phyloP scores from a whole-genome alignment of 176 grass and related monocot genomes.

The Thinopyrum elongatum region DNA sequence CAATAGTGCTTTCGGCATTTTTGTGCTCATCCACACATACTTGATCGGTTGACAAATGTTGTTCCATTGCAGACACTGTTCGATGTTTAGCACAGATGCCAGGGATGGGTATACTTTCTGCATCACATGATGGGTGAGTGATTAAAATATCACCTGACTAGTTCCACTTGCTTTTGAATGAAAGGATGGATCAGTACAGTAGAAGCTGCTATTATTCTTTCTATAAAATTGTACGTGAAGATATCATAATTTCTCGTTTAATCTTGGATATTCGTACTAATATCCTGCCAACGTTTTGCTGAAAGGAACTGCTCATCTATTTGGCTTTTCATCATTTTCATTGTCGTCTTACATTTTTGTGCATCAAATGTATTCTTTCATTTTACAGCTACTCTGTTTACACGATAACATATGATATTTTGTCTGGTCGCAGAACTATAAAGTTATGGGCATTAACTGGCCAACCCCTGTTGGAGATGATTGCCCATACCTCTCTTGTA shows the following conservation, averaged over 20 bases:
- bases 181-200: not conserved
- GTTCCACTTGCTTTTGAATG: not conserved
- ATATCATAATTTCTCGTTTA: constrained; percentile 8
- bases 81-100: constrained; percentile 78
- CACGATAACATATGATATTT: constrained; percentile 17
- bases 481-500: constrained; percentile 92
- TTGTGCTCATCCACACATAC: not conserved
- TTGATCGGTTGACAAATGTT: constrained; percentile 3
- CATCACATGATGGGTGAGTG: constrained; percentile 84
- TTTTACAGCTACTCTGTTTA: constrained; percentile 10
- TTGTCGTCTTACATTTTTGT: not conserved
- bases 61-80: constrained; percentile 67
- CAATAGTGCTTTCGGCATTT: not conserved
- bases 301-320: not conserved
- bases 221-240: not conserved
- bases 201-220: not conserved
- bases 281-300: not conserved
- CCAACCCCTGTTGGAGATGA: constrained; percentile 90
- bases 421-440: constrained; percentile 52
- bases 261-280: not conserved
- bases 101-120: constrained; percentile 78
- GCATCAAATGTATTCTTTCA: not conserved
- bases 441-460: constrained; percentile 92
- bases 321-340: not conserved
- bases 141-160: constrained; percentile 15